Evolutionary conservation across 2,329 filamentous ascomycete species (phyloP).

Genomic region (Magnaporthales sp.): DNA sequence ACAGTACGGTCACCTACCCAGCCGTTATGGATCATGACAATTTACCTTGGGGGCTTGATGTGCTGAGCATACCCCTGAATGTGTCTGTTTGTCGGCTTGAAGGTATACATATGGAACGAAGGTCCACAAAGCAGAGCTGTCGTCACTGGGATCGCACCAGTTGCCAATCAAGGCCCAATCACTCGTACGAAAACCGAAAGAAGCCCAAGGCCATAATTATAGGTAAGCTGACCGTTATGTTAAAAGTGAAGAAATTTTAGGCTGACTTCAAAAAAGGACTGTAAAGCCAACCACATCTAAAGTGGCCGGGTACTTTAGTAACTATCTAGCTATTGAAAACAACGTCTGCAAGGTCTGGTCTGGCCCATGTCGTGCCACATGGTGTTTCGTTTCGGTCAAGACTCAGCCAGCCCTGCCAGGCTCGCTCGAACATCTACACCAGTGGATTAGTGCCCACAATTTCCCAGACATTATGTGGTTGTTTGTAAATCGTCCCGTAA

Average conservation of each 20-base stretch:
- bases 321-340: background rate
- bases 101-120: background rate
- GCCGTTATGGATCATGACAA: too few species aligned
- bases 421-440: background rate
- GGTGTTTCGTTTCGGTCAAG: background rate
- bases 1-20: background rate
- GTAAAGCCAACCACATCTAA: too few species aligned
- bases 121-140: background rate
- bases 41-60: background rate
- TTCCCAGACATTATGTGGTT: too few species aligned
- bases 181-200: background rate
- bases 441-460: background rate
- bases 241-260: too few species aligned
- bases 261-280: too few species aligned
- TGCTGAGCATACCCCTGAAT: background rate
- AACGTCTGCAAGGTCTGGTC: too few species aligned
- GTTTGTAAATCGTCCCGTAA: background rate
- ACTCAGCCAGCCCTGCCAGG: background rate
- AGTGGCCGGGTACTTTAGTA: background rate
- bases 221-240: too few species aligned
- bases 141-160: background rate
- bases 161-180: background rate
- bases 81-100: background rate
- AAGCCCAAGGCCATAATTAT: too few species aligned
- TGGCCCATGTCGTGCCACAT: background rate